Base-by-base conservation (phyloP, 2,329 filamentous ascomycete species). In the Colletotrichum caudatum region DNA sequence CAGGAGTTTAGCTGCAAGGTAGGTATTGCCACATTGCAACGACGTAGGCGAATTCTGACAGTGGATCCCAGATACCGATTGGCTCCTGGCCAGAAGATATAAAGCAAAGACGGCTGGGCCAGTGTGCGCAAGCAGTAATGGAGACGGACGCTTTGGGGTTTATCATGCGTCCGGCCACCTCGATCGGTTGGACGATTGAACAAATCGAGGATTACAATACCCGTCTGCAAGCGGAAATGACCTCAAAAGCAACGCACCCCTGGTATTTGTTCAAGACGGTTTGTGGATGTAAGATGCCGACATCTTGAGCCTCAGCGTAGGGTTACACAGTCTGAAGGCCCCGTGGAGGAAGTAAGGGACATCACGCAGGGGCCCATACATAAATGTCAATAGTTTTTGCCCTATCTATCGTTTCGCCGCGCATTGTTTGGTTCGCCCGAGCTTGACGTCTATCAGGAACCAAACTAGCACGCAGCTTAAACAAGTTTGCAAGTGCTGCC, bases 111-210 rank as follows among this genome's bases (percentile, higher is more conserved):
- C 11, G 12, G 53, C 33, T 56, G 1, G 53, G 53, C 33, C 33
- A 37, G 33, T 57, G 5, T 16, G 33, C 33, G 8, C 33, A 57
- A 23, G 33, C 33, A 57, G 53, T 23, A 16, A 57, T 57, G 2
- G 53, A 39, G 35, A 57, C 14, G 4, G 53, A 57, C 53, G 53
- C 53, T 33, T 57, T 57, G 4, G 53, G 53, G 53, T 57, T 39
- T 57, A 20, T 57, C 23, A 20, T 37, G 20, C 33, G 33, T 4
- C 53, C 11, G 14, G 33, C 33, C n/a, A 57, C 53, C 9, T 57
- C 20, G 4, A 2, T 5, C 37, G 20, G 53, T 20, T 57, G 20
- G 53, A 39, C 3, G 23, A 5, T 57, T 5, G 18, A n/a, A 20
- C 33, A 23, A n/a, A 57, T 57, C 11, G 33, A 57, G 35, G n/a